phyloP scores from a whole-genome alignment of 176 grass and related monocot genomes.

The Dactylis glomerata region DNA sequence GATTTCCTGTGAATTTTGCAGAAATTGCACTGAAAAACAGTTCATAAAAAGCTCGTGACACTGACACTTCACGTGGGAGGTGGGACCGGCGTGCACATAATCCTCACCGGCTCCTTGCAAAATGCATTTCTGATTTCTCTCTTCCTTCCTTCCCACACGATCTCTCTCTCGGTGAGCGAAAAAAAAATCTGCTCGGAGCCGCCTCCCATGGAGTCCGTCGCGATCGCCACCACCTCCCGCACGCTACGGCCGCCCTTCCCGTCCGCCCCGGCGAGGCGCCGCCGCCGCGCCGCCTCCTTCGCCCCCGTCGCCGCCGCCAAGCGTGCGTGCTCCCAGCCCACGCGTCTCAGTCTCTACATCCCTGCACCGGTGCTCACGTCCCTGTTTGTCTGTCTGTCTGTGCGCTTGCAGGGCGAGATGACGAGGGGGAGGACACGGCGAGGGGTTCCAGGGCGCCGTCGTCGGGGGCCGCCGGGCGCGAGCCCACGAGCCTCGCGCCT shows the following conservation, averaged over 20 bases:
- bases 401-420: constrained; percentile 31
- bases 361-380: background rate
- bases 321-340: constrained; percentile 20
- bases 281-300: constrained; percentile 37
- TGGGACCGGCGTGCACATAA: background rate
- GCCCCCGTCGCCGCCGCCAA: constrained; percentile 63
- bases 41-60: background rate
- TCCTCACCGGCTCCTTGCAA: background rate
- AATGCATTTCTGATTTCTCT: background rate
- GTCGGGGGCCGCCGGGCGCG: background rate
- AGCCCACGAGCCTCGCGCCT: constrained; percentile 44
- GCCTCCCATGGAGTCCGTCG: constrained; percentile 74
- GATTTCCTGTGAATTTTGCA: no score
- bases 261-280: constrained; percentile 9
- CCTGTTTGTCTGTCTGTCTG: background rate
- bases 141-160: background rate
- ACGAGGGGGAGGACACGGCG: constrained; percentile 18
- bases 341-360: background rate
- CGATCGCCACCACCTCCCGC: constrained; percentile 40
- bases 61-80: background rate
- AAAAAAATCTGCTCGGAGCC: constrained; percentile 22
- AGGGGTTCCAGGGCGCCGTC: background rate
- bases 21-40: background rate
- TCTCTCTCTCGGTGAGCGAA: no score
- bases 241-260: constrained; percentile 27